Evolutionary conservation across 1,284 basidiomycete genomes (phyloP).

Genomic region (Athelia psychrophila): DNA sequence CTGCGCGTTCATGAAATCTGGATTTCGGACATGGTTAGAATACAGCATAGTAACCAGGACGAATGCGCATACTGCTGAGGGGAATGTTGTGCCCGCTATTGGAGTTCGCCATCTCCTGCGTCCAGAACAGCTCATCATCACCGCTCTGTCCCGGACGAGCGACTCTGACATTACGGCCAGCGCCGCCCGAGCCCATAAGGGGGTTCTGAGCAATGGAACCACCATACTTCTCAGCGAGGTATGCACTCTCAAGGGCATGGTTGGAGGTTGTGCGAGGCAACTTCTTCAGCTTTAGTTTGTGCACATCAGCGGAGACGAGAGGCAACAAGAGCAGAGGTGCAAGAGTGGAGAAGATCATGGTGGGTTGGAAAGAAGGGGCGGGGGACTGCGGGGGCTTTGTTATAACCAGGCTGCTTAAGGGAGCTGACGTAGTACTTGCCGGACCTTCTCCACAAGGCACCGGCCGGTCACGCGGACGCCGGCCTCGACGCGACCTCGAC

Average conservation of each 20-base stretch:
- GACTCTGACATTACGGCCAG: conserved; percentile 61
- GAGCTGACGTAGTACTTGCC: no score
- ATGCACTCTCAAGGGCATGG: conserved; percentile 74
- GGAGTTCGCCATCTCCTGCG: conserved; percentile 66
- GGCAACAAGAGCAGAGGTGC: conserved; percentile 62
- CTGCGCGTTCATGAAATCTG: conserved; percentile 97
- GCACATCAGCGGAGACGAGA: conserved; percentile 66
- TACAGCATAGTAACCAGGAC: not conserved
- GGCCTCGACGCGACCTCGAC: no score
- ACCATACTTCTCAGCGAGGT: conserved; percentile 89
- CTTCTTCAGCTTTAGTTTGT: conserved; percentile 88
- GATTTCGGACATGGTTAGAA: conserved; percentile 7
- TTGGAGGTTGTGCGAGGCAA: conserved; percentile 58
- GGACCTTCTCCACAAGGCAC: not conserved
- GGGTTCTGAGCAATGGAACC: conserved; percentile 59
- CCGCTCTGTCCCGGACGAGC: conserved; percentile 38
- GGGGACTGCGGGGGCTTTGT: not conserved
- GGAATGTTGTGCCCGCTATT: conserved; percentile 89
- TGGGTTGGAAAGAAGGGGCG: conserved; percentile 30
- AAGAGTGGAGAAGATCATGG: conserved; percentile 68
- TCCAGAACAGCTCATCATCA: conserved; percentile 76
- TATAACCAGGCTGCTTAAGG: no score
- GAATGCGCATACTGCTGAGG: conserved; percentile 71
- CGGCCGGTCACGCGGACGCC: not conserved
- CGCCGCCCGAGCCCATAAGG: conserved; percentile 70